These are phyloP conservation scores for Casuarina cunninghamiana DNA, from an alignment of 306 rosid species.

Conservation along the genomic window DNA sequence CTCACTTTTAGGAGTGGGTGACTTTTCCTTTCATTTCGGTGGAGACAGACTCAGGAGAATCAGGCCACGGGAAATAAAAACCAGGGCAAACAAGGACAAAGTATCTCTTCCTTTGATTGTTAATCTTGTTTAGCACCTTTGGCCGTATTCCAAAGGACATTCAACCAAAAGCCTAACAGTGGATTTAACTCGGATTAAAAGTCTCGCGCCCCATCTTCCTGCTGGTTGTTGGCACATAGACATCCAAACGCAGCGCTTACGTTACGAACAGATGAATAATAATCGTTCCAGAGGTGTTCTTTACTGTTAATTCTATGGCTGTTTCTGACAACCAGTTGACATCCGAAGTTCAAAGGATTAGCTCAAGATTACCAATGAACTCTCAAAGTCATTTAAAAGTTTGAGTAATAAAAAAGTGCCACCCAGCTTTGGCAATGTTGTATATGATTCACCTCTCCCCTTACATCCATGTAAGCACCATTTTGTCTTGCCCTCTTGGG, in stretches of 20 bases:
- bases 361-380: background rate
- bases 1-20: background rate
- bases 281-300: background rate
- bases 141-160: background rate
- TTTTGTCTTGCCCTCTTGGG: background rate
- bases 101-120: background rate
- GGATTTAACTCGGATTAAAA: background rate
- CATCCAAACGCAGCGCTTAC: background rate
- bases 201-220: background rate
- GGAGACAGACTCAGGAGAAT: background rate
- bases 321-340: background rate
- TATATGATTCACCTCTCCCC: too few relatives aligned
- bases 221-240: constrained; percentile 1
- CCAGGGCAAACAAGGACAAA: background rate
- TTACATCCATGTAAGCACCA: background rate
- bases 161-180: background rate
- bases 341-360: background rate
- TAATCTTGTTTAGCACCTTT: background rate
- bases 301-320: background rate
- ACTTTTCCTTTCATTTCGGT: background rate
- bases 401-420: too few relatives aligned
- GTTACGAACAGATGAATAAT: background rate
- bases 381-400: background rate
- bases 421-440: too few relatives aligned
- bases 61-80: background rate